These are phyloP conservation scores for Cryoendolithus antarcticus DNA, from an alignment of 2,329 filamentous ascomycete genomes.

Conservation along the genomic window DNA sequence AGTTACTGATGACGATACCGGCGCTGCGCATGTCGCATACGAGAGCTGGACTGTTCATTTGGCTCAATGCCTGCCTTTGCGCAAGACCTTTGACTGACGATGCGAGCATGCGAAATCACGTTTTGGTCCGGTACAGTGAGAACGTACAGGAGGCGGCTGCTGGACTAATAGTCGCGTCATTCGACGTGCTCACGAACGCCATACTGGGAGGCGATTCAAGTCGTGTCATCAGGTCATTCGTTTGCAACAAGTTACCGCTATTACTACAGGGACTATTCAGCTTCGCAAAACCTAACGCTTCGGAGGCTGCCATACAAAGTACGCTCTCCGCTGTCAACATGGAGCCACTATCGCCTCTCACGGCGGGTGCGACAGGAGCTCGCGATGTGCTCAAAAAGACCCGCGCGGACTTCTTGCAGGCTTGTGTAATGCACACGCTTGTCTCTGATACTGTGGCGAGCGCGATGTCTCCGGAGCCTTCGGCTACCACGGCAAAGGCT, in stretches of 20 bases:
- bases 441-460: slow-evolving; percentile 69
- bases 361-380: slow-evolving; percentile 42
- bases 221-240: slow-evolving; percentile 63
- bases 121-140: slow-evolving; percentile 76
- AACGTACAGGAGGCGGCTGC: slow-evolving; percentile 66
- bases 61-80: slow-evolving; percentile 69
- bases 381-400: slow-evolving; percentile 53
- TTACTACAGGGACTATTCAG: slow-evolving; percentile 46
- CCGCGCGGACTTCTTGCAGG: slow-evolving; percentile 73
- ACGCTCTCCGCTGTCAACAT: slow-evolving; percentile 53
- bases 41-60: slow-evolving; percentile 71
- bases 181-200: slow-evolving; percentile 79
- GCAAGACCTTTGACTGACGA: slow-evolving; percentile 79
- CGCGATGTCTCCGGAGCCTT: slow-evolving; percentile 63
- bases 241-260: slow-evolving; percentile 60
- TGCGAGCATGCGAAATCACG: slow-evolving; percentile 59
- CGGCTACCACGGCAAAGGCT: slow-evolving; percentile 62
- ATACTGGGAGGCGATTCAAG: slow-evolving; percentile 57
- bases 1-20: slow-evolving; percentile 17
- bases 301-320: slow-evolving; percentile 54
- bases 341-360: slow-evolving; percentile 52
- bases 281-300: slow-evolving; percentile 45
- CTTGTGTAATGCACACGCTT: slow-evolving; percentile 79
- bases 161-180: slow-evolving; percentile 76
- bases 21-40: slow-evolving; percentile 64